phyloP scores from a whole-genome alignment of 768 basidiomycete species.

The Baorangia bicolor region DNA sequence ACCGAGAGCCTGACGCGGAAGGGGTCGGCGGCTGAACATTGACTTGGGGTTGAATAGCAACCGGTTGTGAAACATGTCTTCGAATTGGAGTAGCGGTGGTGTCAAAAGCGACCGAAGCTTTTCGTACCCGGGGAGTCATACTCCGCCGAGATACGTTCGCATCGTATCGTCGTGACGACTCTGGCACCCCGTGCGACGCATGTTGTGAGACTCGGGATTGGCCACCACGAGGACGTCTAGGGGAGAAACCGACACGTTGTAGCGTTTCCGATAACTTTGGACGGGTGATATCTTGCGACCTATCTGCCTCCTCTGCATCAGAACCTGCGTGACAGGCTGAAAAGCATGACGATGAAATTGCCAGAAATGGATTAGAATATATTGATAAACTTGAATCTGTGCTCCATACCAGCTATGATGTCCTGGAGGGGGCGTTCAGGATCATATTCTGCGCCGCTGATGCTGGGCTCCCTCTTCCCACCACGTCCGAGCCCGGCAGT shows the following conservation, averaged over 20 bases:
- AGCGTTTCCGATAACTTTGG: slow-evolving; percentile 73
- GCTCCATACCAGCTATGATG: slow-evolving; percentile 60
- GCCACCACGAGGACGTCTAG: slow-evolving; percentile 64
- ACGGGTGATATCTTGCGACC: slow-evolving; percentile 43
- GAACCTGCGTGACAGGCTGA: slow-evolving; percentile 49
- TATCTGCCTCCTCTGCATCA: slow-evolving; percentile 49
- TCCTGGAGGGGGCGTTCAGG: slow-evolving; percentile 76
- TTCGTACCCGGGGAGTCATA: slow-evolving; percentile 37
- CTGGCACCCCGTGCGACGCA: slow-evolving; percentile 7
- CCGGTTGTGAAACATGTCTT: slow-evolving; percentile 22
- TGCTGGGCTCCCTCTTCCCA: slow-evolving; percentile 51
- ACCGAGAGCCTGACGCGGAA: slow-evolving; percentile 52
- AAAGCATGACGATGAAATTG: slow-evolving; percentile 29
- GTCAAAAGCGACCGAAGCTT: slow-evolving; percentile 30
- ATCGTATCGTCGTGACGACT: slow-evolving; percentile 15
- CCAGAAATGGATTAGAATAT: background rate
- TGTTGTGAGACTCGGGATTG: slow-evolving; percentile 28
- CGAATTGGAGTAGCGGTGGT: slow-evolving; percentile 27
- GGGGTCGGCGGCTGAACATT: slow-evolving; percentile 63
- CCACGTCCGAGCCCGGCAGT: slow-evolving; percentile 69
- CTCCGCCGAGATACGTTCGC: slow-evolving; percentile 16
- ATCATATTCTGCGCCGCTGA: slow-evolving; percentile 83
- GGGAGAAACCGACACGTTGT: slow-evolving; percentile 67
- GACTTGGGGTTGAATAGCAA: slow-evolving; percentile 45
- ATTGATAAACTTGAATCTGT: background rate